Evolutionary conservation across 148 eudicot species (phyloP), one percentile per base, ranked within the genome.

Genomic region (Arbutus unedo): DNA sequence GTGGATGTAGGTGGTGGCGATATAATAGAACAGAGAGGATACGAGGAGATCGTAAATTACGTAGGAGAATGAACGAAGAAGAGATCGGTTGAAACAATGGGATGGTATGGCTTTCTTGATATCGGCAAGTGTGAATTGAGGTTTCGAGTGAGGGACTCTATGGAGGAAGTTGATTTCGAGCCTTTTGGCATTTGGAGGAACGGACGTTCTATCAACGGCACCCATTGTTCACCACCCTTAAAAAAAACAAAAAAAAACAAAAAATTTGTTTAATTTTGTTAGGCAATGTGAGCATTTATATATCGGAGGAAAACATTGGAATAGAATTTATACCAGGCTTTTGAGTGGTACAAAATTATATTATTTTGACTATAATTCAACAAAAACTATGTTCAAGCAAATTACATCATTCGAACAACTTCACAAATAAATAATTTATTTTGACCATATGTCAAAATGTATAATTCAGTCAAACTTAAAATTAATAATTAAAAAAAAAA

Each of bases 71-170:
- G 98, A 95, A 59, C 84, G 92, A 51, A 92, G 86, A 14, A 93
- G 83, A 2, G 98, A 95, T 0, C 98, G 93, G 78, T 91, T 67
- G 90, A 95, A 95, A 75, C 98, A 95, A 80, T 93, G 97, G 79
- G 98, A 91, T 48, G 98, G 98, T 76, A 95, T 93, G 79, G 96
- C 89, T 77, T 91, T 95, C 80, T 93, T 95, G 7, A 95, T 1
- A 18, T 93, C 92, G 49, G 93, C 84, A 7, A 92, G 84, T 6
- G 98, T 88, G 87, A 95, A 95, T 14, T 96, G 97, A 8, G 98
- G 98, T 82, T 89, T 95, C 43, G 87, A 86, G 71, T 59, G 78
- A 0, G 98, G 98, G 5, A 88, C 95, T 73, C 97, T 88, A 57
- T 83, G 84, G 45, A 90, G 82, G 47, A 78, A 80, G 9, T 87